Evolutionary conservation across 352 stramenopile species (phyloP), one percentile per base, ranked within the genome.

Genomic region (Phytophthora sp.): DNA sequence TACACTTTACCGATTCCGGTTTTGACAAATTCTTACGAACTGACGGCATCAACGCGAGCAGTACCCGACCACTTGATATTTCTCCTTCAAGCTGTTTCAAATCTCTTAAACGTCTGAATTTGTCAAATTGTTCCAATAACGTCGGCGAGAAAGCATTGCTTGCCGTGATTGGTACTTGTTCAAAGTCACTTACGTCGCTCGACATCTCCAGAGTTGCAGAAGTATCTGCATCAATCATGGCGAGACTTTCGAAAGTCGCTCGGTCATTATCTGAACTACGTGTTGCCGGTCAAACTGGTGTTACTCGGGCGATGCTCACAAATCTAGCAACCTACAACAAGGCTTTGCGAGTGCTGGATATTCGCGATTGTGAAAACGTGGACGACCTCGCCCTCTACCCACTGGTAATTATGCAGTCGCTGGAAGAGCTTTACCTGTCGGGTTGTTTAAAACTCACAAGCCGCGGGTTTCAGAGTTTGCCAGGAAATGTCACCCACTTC

Each of bases 341-440:
- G 31, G 35, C 64, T 12, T 55, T 93, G 13, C 61, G 59, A 23
- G 48, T 91, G 0, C 54, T 93, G 7, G 84, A 93, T 21, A 55
- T 93, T 26, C 72, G 78, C 1, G 53, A 82, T 4, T 93, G 84
- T 31, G 31, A 38, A 0, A 42, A 66, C 9, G 54, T 91, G 1
- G 84, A 91, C 30, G 80, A 93, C 28, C 54, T 93, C 8, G 62
- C 79, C 4, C 35, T 93, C 13, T 93, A 87, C 21, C 76, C 84
- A 24, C 38, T 93, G 10, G 24, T 79, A 1, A 78, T 90, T 23
- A 86, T 91, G 68, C 66, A 76, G 42, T 86, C 82, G 4, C 45
- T 93, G 0, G 21, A 76, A 35, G 58, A 83, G 11, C 61, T 92
- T 4, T 63, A 57, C 3, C 59, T 91, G n/a, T 85, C 66, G 18